These are phyloP conservation scores for Fistulifera solaris DNA, from an alignment of 108 stramenopile species.

Conservation along the genomic window DNA sequence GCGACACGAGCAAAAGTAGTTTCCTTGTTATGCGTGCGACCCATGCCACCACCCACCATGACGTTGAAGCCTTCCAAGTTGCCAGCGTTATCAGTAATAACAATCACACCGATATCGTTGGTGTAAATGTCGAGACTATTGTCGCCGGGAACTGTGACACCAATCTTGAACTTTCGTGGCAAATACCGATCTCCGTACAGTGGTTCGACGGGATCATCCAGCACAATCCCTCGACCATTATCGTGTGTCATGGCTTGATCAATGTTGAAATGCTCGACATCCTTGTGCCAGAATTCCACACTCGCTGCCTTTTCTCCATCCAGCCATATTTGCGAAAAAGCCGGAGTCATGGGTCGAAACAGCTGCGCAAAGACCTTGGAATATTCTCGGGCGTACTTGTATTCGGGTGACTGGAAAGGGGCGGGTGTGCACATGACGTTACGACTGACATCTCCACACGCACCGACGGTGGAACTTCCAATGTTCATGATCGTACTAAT, in stretches of 20 bases:
- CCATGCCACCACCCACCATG: slow-evolving; percentile 97
- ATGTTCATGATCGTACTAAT: slow-evolving; percentile 94
- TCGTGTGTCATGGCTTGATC: slow-evolving; percentile 74
- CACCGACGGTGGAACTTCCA: slow-evolving; percentile 92
- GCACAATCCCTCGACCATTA: slow-evolving; percentile 78
- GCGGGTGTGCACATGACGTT: slow-evolving; percentile 96
- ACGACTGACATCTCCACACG: slow-evolving; percentile 95
- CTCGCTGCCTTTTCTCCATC: slow-evolving; percentile 93
- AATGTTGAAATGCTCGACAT: slow-evolving; percentile 59
- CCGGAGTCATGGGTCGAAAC: slow-evolving; percentile 90
- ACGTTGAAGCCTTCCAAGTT: slow-evolving; percentile 91
- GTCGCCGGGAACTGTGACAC: slow-evolving; percentile 92
- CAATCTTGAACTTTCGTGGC: slow-evolving; percentile 99
- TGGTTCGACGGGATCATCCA: slow-evolving; percentile 80
- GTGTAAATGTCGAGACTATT: slow-evolving; percentile 97
- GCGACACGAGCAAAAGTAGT: slow-evolving; percentile 95
- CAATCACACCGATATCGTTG: slow-evolving; percentile 93
- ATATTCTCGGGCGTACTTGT: slow-evolving; percentile 72
- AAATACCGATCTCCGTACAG: slow-evolving; percentile 95
- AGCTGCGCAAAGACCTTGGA: slow-evolving; percentile 88
- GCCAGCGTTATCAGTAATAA: slow-evolving; percentile 61
- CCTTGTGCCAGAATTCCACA: slow-evolving; percentile 84
- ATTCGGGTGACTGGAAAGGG: slow-evolving; percentile 68
- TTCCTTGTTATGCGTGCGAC: slow-evolving; percentile 95
- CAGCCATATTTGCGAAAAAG: slow-evolving; percentile 92